A percentile compares a stretch with the other conserved stretches of the same genome.
These are phyloP conservation scores for Populus tremula DNA, from an alignment of 345 rosid species.

Conservation along the genomic window DNA sequence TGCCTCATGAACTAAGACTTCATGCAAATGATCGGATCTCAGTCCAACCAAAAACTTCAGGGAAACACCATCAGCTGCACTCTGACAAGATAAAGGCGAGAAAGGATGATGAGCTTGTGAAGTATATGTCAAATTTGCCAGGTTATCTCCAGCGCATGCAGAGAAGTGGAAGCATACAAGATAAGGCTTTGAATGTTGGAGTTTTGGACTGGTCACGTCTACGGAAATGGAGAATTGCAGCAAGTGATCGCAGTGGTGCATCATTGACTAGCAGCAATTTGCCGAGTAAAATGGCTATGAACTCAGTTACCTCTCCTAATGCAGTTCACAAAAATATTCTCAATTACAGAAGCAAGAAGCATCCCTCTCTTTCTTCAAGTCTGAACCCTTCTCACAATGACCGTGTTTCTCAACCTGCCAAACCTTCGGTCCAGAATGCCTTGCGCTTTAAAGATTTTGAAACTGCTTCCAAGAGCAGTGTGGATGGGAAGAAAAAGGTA, in stretches of 20 bases:
- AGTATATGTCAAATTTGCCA: constrained; percentile 76
- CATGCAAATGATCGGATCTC: constrained; percentile 21
- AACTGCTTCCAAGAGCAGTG: constrained; percentile 39
- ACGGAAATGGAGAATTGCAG: constrained; percentile 55
- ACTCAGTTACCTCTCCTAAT: constrained; percentile 28
- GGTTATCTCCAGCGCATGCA: constrained; percentile 61
- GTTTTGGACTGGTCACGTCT: constrained; percentile 83
- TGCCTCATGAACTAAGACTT: constrained; percentile 19
- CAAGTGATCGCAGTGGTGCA: constrained; percentile 27
- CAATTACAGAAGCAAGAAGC: constrained; percentile 20
- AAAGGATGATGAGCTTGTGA: constrained; percentile 66
- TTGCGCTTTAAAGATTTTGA: constrained; percentile 37
- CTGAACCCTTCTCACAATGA: constrained; percentile 26
- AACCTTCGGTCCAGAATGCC: constrained; percentile 34
- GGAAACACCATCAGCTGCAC: constrained; percentile 21
- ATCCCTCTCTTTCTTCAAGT: constrained; percentile 25
- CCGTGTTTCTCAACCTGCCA: constrained; percentile 36
- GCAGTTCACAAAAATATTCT: constrained; percentile 31
- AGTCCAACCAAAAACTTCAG: constrained; percentile 30
- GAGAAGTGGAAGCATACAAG: constrained; percentile 43
- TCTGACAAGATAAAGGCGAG: constrained; percentile 28
- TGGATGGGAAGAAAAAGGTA: constrained; percentile 34
- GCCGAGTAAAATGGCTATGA: constrained; percentile 23
- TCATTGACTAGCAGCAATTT: constrained; percentile 22
- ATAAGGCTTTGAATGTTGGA: constrained; percentile 73